Base-by-base conservation (phyloP, 2,329 filamentous ascomycete genomes). In the Fusarium sp. region DNA sequence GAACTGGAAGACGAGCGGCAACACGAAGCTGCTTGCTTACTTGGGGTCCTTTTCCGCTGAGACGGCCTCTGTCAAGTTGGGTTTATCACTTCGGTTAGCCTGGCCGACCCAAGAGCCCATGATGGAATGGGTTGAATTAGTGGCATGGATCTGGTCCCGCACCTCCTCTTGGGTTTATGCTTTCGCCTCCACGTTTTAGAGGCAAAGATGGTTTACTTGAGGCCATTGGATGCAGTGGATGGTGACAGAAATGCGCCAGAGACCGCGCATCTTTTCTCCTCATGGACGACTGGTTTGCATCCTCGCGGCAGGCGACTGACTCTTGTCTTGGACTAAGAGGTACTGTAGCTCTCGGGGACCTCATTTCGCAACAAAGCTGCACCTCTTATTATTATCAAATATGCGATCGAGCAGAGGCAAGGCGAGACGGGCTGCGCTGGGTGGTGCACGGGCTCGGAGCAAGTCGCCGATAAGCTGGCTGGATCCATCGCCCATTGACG, bases 401-500 rank as follows among this genome's bases (percentile, higher is more conserved):
- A 48, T 56, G 43, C n/a, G n/a, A 53, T 59, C 46, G 34, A 54
- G 41, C n/a, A 23, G 23, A 31, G 16, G 31, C 48, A 54, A 40
- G 39, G 46, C 40, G 34, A 41, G 18, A 12, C 31, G n/a, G 30
- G 13, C 52, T 37, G 18, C 27, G 52, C 47, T 48, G 36, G 16
- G 44, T 53, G 11, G 40, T 50, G 52, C 37, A 68, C 56, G 60
- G 67, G 53, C 61, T 66, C 60, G 65, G 65, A 57, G 62, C 60
- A 63, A 60, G 56, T 64, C 54, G 60, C 65, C 62, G 70, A 71
- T 70, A 66, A 70, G 59, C 57, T 72, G 68, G 65, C 62, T 64
- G 60, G 58, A 68, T 65, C 62, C 62, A 65, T 62, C 36, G 43
- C 41, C 51, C 43, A 59, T 53, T 36, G 7, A 55, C 60, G 67